phyloP scores from a whole-genome alignment of 306 rosid genomes.

The Quercus variabilis region DNA sequence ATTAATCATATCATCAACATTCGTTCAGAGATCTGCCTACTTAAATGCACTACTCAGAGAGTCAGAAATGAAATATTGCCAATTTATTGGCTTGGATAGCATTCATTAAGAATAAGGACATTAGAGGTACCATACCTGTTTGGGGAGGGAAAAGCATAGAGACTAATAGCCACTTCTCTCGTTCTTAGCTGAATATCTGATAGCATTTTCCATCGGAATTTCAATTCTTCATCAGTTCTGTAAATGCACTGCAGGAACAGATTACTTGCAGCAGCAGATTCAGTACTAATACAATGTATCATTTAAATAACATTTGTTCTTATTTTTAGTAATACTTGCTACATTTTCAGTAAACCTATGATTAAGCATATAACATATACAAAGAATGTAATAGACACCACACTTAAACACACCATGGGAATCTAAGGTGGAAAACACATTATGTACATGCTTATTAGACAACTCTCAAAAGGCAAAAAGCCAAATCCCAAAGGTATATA shows the following conservation, averaged over 20 bases:
- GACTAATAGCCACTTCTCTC: slow-evolving; percentile 12
- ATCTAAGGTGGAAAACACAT: no score
- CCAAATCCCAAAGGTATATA: no score
- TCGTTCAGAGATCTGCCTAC: not conserved
- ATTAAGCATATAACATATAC: no score
- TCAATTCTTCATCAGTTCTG: slow-evolving; percentile 31
- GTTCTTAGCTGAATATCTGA: slow-evolving; percentile 27
- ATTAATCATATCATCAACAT: not conserved
- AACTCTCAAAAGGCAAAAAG: no score
- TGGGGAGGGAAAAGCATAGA: slow-evolving; percentile 16
- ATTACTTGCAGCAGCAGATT: not conserved
- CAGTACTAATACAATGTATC: no score
- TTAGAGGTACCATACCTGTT: not conserved
- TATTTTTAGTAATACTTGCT: no score
- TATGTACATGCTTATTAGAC: no score
- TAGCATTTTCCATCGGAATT: slow-evolving; percentile 32
- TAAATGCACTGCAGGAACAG: slow-evolving; percentile 8
- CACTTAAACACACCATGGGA: no score
- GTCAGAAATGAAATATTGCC: not conserved
- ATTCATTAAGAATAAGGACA: not conserved
- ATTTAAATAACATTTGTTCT: no score
- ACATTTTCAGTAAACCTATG: no score
- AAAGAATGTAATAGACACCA: not conserved
- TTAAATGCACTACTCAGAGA: not conserved
- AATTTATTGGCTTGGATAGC: not conserved